phyloP scores from a whole-genome alignment of 306 rosid species.

The Cicer pinnatifidum region DNA sequence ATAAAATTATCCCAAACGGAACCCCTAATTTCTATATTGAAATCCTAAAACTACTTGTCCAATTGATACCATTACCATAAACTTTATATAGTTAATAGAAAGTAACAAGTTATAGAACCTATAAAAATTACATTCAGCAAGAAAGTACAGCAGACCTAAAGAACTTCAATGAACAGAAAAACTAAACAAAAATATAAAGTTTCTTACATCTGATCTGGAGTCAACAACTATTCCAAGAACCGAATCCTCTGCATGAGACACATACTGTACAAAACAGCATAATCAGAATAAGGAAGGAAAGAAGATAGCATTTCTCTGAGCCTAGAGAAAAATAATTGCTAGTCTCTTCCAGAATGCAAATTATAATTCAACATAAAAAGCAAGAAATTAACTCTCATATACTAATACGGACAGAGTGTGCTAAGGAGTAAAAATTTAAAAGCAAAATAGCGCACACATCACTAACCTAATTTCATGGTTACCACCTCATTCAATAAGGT shows the following conservation, averaged over 20 bases:
- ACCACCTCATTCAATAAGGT: slow-evolving; percentile 7
- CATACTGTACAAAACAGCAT: slow-evolving; percentile 64
- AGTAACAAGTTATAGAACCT: background rate
- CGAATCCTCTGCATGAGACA: slow-evolving; percentile 81
- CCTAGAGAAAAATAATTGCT: slow-evolving; percentile 1
- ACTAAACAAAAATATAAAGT: slow-evolving; percentile 20
- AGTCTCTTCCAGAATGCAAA: slow-evolving; percentile 35
- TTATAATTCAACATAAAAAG: slow-evolving; percentile 1
- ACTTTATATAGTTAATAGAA: background rate
- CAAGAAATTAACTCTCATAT: background rate
- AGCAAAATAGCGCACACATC: slow-evolving; percentile 4
- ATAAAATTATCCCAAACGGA: background rate
- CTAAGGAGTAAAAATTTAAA: background rate
- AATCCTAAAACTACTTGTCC: background rate
- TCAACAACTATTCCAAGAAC: slow-evolving; percentile 89
- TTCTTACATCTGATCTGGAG: slow-evolving; percentile 85
- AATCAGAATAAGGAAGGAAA: slow-evolving; percentile 10
- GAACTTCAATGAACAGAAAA: slow-evolving; percentile 13
- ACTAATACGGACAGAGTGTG: background rate
- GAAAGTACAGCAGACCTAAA: background rate
- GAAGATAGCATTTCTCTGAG: background rate
- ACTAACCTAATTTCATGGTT: slow-evolving; percentile 8
- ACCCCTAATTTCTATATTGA: slow-evolving; percentile 5
- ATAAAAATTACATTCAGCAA: slow-evolving; percentile 17
- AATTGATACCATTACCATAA: background rate